phyloP scores from a whole-genome alignment of 331 rosid species.

The Stylosanthes scabra region DNA sequence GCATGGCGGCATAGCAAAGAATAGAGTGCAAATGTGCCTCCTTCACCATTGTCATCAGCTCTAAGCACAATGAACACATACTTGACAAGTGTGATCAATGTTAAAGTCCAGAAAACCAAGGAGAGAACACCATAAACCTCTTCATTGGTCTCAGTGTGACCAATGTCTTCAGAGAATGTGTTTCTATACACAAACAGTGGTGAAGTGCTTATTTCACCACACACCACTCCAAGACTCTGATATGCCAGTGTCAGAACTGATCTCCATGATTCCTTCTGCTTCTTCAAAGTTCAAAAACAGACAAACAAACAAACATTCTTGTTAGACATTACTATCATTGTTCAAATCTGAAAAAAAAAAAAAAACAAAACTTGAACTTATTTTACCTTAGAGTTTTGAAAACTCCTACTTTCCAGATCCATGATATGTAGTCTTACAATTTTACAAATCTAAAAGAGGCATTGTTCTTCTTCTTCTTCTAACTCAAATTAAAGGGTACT shows the following conservation, averaged over 20 bases:
- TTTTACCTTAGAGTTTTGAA: constrained; percentile 46
- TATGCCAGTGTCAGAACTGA: constrained; percentile 42
- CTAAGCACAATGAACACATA: constrained; percentile 45
- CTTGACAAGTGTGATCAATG: constrained; percentile 43
- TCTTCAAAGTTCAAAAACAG: neutral
- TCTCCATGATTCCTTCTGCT: constrained; percentile 47
- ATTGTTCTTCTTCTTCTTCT: constrained; percentile 22
- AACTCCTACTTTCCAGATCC: constrained; percentile 71
- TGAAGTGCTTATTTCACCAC: constrained; percentile 47
- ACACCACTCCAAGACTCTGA: constrained; percentile 49
- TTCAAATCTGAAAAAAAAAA: neutral
- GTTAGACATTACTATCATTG: constrained; percentile 21
- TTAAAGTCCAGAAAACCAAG: constrained; percentile 49
- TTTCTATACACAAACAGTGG: constrained; percentile 45
- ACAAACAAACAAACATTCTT: constrained; percentile 14
- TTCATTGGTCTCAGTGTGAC: constrained; percentile 42
- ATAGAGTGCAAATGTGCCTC: constrained; percentile 50
- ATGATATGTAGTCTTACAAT: constrained; percentile 52
- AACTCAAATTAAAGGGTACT: constrained; percentile 16
- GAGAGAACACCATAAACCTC: constrained; percentile 50
- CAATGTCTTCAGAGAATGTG: constrained; percentile 48
- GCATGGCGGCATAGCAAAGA: constrained; percentile 50
- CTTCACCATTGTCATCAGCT: constrained; percentile 53
- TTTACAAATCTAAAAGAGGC: constrained; percentile 46
- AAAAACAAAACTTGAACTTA: constrained; percentile 1